Base-by-base conservation (phyloP, 148 eudicot species). In the Chenopodium album region DNA sequence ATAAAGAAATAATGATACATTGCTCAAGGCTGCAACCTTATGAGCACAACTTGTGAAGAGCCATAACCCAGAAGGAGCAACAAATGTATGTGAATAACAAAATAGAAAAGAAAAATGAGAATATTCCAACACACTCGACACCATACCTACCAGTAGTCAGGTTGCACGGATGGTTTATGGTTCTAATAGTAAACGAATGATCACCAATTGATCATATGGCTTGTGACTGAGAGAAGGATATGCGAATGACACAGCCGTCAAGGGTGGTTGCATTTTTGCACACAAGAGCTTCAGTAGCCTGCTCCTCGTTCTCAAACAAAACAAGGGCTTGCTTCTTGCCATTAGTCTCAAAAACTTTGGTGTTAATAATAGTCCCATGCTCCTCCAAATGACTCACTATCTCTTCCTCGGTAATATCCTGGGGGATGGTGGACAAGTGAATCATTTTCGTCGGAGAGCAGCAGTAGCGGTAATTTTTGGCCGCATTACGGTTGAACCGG, bases 381-480 rank as follows among this genome's bases (percentile, higher is more conserved):
- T 93, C 98, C 86, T 93, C 97, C n/a, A 95, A 75, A 83, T 90
- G 97, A 76, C 81, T 54, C 63, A 88, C 74, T 23, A 93, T 92
- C 77, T 93, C 94, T 69, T 92, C 98, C 88, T 93, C 96, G 0
- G 92, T 88, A 47, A 93, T 87, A 73, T 92, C 96, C 76, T 88
- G 93, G 11, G 94, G 94, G 19, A 95, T 94, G 34, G 93, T 82
- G 59, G 98, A 93, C 28, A 95, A 63, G 83, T 95, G 98, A 79
- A 95, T 92, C 93, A 92, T 89, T 86, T 92, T 95, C 64, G 97
- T 95, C 4, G 98, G 97, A 12, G 96, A 95, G 84, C 98, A 95
- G 89, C 97, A 95, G 88, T 95, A 95, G 9, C 98, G 90, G 87
- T 95, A 93, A 59, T 95, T 92, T 84, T 95, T 95, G 32, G 96